Percentiles rank a stretch among this genome's conserved stretches.
phyloP scores from a whole-genome alignment of 257 asterid species.

The Solanum lignicaule region DNA sequence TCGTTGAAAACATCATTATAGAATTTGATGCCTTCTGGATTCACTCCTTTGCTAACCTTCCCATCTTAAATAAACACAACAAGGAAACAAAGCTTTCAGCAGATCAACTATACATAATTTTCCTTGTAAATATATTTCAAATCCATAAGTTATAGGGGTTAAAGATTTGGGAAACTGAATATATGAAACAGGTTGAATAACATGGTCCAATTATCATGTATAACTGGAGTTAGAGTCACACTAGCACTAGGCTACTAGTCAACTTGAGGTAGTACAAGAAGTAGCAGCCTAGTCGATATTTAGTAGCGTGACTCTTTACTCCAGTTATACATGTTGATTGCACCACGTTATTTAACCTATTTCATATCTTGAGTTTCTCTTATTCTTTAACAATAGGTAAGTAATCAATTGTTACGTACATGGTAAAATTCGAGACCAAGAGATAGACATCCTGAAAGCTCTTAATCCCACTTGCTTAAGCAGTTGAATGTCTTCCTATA shows the following conservation, averaged over 20 bases:
- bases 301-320: neutral
- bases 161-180: neutral
- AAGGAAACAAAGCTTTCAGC: neutral
- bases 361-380: neutral
- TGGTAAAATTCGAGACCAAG: slow-evolving; percentile 32
- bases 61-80: slow-evolving; percentile 15
- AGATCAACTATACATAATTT: neutral
- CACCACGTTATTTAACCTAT: neutral
- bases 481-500: slow-evolving; percentile 12
- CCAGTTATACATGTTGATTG: neutral
- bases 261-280: neutral
- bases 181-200: too few relatives aligned
- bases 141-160: neutral
- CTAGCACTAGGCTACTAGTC: neutral
- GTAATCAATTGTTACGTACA: neutral
- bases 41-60: slow-evolving; percentile 16
- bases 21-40: slow-evolving; percentile 23
- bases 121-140: neutral
- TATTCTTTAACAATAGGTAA: neutral
- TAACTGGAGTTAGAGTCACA: neutral
- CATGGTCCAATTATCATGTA: neutral
- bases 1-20: slow-evolving; percentile 18
- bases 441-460: slow-evolving; percentile 23
- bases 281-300: neutral
- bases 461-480: slow-evolving; percentile 6